phyloP scores from a whole-genome alignment of 768 basidiomycete species.

The Boletales sp. region DNA sequence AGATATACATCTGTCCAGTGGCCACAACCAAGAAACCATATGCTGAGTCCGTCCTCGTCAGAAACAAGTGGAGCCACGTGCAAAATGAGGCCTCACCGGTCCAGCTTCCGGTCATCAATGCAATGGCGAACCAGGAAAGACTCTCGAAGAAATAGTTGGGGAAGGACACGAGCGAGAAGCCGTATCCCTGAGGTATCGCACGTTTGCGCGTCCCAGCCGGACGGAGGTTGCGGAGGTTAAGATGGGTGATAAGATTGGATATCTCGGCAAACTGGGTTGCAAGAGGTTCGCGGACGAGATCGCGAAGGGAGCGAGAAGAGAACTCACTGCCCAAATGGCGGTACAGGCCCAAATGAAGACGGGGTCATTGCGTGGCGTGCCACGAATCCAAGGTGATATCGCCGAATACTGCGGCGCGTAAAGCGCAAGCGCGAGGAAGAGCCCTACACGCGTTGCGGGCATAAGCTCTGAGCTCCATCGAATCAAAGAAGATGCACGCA shows the following conservation, averaged over 20 bases:
- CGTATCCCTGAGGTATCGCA: constrained; percentile 89
- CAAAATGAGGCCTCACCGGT: constrained; percentile 49
- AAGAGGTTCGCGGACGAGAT: neutral
- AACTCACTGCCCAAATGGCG: constrained; percentile 72
- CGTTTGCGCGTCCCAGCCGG: constrained; percentile 75
- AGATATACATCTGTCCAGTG: constrained; percentile 67
- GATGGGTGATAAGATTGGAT: constrained; percentile 81
- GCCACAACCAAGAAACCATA: constrained; percentile 63
- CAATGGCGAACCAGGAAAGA: constrained; percentile 68
- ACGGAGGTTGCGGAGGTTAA: constrained; percentile 80
- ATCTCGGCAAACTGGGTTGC: constrained; percentile 68
- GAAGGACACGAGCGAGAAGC: constrained; percentile 81
- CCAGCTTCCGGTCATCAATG: constrained; percentile 73
- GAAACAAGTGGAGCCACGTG: neutral
- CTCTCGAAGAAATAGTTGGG: constrained; percentile 96
- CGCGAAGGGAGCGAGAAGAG: neutral
- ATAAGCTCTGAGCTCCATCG: neutral
- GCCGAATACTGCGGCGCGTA: constrained; percentile 80
- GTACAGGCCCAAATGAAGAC: constrained; percentile 64
- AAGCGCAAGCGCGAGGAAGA: constrained; percentile 74
- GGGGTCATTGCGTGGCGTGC: constrained; percentile 61
- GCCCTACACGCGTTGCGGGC: constrained; percentile 36
- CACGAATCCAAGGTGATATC: constrained; percentile 55
- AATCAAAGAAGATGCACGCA: constrained; percentile 17
- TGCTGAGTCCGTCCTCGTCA: constrained; percentile 35